Evolutionary conservation across 192 early-diverging fungal genomes (phyloP), one percentile per base, ranked within the genome.

Genomic region (Backusella australiensis): DNA sequence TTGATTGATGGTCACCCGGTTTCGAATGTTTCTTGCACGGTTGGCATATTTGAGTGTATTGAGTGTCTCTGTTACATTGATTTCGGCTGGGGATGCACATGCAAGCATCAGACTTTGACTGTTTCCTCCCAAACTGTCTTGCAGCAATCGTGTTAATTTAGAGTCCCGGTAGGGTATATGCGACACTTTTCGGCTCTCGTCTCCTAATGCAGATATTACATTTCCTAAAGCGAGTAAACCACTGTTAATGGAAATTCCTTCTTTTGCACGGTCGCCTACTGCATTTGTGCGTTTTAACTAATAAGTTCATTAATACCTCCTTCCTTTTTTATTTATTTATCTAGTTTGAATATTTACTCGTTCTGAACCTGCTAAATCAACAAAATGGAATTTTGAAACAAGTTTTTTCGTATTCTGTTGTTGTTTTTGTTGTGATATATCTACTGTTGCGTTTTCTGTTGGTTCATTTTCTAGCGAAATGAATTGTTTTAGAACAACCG

Each of bases 351-450:
- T 19, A 73, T 72, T 67, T 86, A 89, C 85, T 78, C 94, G 86
- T 86, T 99, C 97, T 17, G 96, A 97, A 29, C 98, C 98, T 29
- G 98, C 98, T 78, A 99, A 86, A 87, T 99, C 98, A 36, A 99
- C 98, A 89, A 99, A 99, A 76, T 98, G 93, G 76, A 99, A 97
- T 86, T 99, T 99, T 41, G 75, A 77, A n/a, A 73, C 52, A 1
- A 69, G 56, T 53, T 69, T 76, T 14, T 56, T 68, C 12, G 21
- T 23, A 34, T 41, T 36, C 38, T 38, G 34, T 11, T 21, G 21
- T 3, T 34, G 39, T 44, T 39, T 39, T 39, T 44, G 42, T 8
- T 39, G 56, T 59, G n/a, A 34, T 39, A 65, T 1, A 29, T 34
- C 29, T 21, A 56, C 35, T 52, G 17, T 23, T 12, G 5, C 23